Conservation (phyloP, 148 eudicot genomes). For the Nepenthes gracilis region DNA sequence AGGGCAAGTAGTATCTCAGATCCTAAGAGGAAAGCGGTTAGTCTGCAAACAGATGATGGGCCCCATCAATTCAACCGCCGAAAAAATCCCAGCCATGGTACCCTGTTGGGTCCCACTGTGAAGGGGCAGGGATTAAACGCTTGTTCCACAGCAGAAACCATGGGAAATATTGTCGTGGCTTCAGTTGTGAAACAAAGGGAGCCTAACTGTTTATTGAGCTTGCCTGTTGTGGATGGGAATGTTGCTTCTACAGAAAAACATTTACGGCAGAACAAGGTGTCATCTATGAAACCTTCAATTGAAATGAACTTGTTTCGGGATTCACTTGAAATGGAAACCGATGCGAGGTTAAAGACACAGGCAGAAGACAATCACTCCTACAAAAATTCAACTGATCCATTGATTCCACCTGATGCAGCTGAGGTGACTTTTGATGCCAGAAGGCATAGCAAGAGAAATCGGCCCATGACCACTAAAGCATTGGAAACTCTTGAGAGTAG, state of each 20-base stretch:
- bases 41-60: no score
- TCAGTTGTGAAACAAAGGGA: not conserved
- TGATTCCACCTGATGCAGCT: no score
- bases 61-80: no score
- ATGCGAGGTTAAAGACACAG: no score
- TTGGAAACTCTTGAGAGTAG: slow-evolving; percentile 15
- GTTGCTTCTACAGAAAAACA: not conserved
- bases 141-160: not conserved
- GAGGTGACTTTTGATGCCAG: slow-evolving; percentile 1
- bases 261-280: not conserved
- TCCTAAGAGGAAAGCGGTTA: no score
- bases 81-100: no score
- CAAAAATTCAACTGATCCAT: no score
- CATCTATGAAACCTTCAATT: not conserved
- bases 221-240: slow-evolving; percentile 2
- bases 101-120: not conserved
- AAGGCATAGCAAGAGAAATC: slow-evolving; percentile 23
- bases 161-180: not conserved
- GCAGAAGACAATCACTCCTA: no score
- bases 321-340: no score
- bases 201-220: slow-evolving; percentile 2
- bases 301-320: no score
- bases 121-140: slow-evolving; percentile 6
- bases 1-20: no score
- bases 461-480: slow-evolving; percentile 22